Conservation (phyloP, 2,329 filamentous ascomycete species). For the Fusarium sambucinum region DNA sequence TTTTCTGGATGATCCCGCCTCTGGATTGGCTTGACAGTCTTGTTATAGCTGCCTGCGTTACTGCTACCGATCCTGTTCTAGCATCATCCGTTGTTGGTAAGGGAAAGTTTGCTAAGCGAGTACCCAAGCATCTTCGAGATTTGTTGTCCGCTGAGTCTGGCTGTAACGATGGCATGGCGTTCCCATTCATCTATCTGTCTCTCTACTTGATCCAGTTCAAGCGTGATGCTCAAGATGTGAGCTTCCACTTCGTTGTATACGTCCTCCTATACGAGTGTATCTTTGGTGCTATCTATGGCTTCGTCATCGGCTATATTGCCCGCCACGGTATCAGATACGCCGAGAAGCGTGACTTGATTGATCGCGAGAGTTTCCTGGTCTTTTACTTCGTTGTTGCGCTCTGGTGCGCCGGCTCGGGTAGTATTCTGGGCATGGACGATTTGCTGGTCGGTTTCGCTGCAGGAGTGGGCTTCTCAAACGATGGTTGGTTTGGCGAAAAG, state of each 20-base stretch:
- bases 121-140: slow-evolving; percentile 97
- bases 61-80: slow-evolving; percentile 95
- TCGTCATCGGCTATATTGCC: slow-evolving; percentile 87
- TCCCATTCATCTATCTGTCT: slow-evolving; percentile 94
- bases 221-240: slow-evolving; percentile 74
- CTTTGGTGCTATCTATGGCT: slow-evolving; percentile 90
- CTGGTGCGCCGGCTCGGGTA: slow-evolving; percentile 94
- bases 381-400: slow-evolving; percentile 98
- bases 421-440: slow-evolving; percentile 91
- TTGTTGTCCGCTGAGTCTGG: slow-evolving; percentile 95
- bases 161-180: slow-evolving; percentile 99
- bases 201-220: slow-evolving; percentile 90
- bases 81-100: slow-evolving; percentile 98
- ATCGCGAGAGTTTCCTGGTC: slow-evolving; percentile 96
- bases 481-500: slow-evolving; percentile 98
- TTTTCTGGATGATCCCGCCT: slow-evolving; percentile 88
- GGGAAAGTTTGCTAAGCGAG: slow-evolving; percentile 97
- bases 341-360: slow-evolving; percentile 86
- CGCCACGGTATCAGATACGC: slow-evolving; percentile 91
- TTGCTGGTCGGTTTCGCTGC: slow-evolving; percentile 93
- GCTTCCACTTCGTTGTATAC: slow-evolving; percentile 88
- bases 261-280: slow-evolving; percentile 96
- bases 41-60: slow-evolving; percentile 90
- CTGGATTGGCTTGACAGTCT: slow-evolving; percentile 92
- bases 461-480: slow-evolving; percentile 98